Base-by-base conservation (phyloP, 352 stramenopile species). In the Phytophthora niederhauseri region DNA sequence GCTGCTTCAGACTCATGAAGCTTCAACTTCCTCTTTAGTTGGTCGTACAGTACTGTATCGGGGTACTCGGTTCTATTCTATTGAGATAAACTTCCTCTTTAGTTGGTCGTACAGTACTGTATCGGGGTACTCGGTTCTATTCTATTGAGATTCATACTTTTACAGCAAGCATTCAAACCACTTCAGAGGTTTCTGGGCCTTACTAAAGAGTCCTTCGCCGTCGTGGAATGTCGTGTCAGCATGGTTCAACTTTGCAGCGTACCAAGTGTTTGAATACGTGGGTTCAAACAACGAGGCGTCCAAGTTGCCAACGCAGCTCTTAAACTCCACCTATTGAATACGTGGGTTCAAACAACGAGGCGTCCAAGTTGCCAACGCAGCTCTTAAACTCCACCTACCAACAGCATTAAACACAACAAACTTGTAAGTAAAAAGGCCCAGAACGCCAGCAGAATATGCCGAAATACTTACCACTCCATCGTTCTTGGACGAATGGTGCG, bases 141-240 rank as follows among this genome's bases (percentile, higher is more conserved):
- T 48, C 17, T 22, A 20, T 22, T 48, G n/a, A 9, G 3, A 3
- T 48, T 22, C 41, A 48, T 48, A 19, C 22, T 56, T 38, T 65
- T 68, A 76, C 9, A 80, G 64, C 50, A 72, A 54, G n/a, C 76
- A 84, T 65, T 82, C 70, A 48, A 87, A 84, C 78, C 74, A 87
- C 67, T 87, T 87, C 24, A 81, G 46, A 1, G 78, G 76, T 57
- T 87, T 84, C 55, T 80, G 57, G 43, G 48, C 55, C 41, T 70
- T 67, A 58, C 75, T 70, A 31, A 81, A 77, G 30, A 77, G 64
- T 0, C 64, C 54, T 43, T 85, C 80, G n/a, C 75, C 73, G 56
- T 79, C 79, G 60, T 76, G 70, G 66, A 85, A 84, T 7, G 72
- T 69, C 20, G 64, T 81, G 64, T 85, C 77, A 9, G 60, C 61